Conservation (phyloP, 257 asterid genomes). For the Linderniella brevidens region DNA sequence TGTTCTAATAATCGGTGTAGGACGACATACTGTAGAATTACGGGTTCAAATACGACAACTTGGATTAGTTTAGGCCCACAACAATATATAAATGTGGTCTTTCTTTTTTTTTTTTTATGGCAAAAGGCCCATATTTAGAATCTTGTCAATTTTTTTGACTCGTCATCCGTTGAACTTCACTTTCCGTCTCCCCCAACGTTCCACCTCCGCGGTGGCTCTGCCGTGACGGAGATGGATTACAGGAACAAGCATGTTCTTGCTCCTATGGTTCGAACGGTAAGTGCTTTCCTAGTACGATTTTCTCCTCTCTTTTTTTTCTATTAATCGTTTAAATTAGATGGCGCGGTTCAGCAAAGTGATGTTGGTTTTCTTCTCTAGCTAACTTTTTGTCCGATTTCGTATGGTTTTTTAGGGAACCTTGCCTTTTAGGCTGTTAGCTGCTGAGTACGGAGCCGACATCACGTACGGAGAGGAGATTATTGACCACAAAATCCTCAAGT, state of each 20-base stretch:
- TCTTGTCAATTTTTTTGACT: no score
- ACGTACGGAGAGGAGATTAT: slow-evolving; percentile 91
- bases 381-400: slow-evolving; percentile 7
- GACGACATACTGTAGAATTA: no score
- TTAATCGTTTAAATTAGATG: neutral
- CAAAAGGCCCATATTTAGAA: no score
- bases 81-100: no score
- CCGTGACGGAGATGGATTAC: slow-evolving; percentile 37
- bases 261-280: slow-evolving; percentile 90
- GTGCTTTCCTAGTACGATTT: slow-evolving; percentile 9
- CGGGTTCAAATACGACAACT: no score
- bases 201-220: slow-evolving; percentile 12
- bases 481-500: slow-evolving; percentile 79
- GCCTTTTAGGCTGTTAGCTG: slow-evolving; percentile 78
- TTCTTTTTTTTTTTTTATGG: no score
- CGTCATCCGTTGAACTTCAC: no score
- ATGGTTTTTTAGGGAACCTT: slow-evolving; percentile 48
- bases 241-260: slow-evolving; percentile 75
- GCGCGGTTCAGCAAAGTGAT: no score
- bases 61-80: no score
- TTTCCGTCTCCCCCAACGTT: no score
- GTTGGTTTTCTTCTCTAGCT: neutral
- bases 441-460: slow-evolving; percentile 79
- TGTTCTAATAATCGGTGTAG: no score
- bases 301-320: no score